phyloP scores from a whole-genome alignment of 2,329 filamentous ascomycete species.

The Ophiosphaerella narmari region DNA sequence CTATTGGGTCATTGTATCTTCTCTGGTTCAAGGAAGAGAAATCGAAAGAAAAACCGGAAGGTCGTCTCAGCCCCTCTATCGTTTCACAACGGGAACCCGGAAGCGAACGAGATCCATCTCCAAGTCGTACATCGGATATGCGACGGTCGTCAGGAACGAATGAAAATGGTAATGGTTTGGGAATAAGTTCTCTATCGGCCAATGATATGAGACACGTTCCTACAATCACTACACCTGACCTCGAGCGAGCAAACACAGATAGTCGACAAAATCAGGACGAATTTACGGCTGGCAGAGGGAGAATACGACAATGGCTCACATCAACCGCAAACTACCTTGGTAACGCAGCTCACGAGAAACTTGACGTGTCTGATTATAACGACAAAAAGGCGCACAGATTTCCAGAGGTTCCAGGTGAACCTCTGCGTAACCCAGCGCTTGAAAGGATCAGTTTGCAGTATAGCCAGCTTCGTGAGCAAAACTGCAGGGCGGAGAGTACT shows the following conservation, averaged over 20 bases:
- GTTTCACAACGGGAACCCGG: slow-evolving; percentile 28
- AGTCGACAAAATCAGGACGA: slow-evolving; percentile 2
- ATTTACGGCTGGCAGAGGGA: slow-evolving; percentile 23
- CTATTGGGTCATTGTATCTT: slow-evolving; percentile 63
- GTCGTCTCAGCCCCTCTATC: slow-evolving; percentile 4
- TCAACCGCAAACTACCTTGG: slow-evolving; percentile 54
- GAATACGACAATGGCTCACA: slow-evolving; percentile 47
- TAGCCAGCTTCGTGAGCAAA: slow-evolving; percentile 45
- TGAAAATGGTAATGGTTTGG: slow-evolving; percentile 1
- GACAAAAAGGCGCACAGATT: slow-evolving; percentile 55
- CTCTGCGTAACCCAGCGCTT: slow-evolving; percentile 50
- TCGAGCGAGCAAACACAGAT: slow-evolving; percentile 2
- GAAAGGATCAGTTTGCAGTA: slow-evolving; percentile 49
- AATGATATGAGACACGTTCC: slow-evolving; percentile 17
- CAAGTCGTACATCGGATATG: not conserved
- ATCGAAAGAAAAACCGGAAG: slow-evolving; percentile 11
- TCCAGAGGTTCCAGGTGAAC: slow-evolving; percentile 62
- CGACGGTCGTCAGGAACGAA: slow-evolving; percentile 1
- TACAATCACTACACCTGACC: slow-evolving; percentile 19
- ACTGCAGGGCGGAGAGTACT: slow-evolving; percentile 47
- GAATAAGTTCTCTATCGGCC: slow-evolving; percentile 19
- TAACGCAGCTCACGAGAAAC: slow-evolving; percentile 51
- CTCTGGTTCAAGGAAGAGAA: slow-evolving; percentile 47
- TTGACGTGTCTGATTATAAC: slow-evolving; percentile 56
- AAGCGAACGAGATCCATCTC: slow-evolving; percentile 10